Conservation (phyloP, 192 early-diverging fungal genomes). For the Spinellus fusiger region DNA sequence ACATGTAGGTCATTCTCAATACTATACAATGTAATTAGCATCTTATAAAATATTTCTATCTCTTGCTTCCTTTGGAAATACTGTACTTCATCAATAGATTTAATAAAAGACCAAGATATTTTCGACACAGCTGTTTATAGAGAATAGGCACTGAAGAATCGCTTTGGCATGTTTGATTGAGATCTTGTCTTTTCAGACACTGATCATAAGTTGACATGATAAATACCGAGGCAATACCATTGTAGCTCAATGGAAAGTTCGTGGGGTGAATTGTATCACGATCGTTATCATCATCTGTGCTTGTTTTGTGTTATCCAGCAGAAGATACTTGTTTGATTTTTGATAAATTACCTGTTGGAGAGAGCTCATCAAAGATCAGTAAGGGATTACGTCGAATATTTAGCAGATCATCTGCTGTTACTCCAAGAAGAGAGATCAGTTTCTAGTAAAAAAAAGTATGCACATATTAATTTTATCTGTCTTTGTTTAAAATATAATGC, state of each 20-base stretch:
- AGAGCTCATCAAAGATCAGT: neutral
- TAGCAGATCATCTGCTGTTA: constrained; percentile 3
- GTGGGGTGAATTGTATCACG: neutral
- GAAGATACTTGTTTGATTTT: neutral
- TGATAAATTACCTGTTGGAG: neutral
- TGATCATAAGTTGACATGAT: constrained; percentile 2
- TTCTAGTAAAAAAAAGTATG: neutral
- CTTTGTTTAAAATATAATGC: neutral
- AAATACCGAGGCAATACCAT: constrained; percentile 5
- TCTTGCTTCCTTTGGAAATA: neutral
- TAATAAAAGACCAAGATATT: neutral
- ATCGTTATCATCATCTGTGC: neutral
- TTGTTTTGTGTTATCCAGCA: neutral
- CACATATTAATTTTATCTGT: neutral
- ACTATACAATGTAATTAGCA: neutral
- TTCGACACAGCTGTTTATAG: neutral
- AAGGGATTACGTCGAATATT: neutral
- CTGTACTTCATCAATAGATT: neutral
- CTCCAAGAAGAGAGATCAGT: neutral
- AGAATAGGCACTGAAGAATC: neutral
- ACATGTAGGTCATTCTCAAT: neutral
- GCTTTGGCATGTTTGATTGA: neutral
- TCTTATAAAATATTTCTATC: neutral
- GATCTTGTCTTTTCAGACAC: neutral
- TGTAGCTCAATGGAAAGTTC: constrained; percentile 3